A percentile compares a stretch with the other conserved stretches of the same genome.
Evolutionary conservation across 2,329 filamentous ascomycete genomes (phyloP).

Genomic region (Fonsecaea erecta): DNA sequence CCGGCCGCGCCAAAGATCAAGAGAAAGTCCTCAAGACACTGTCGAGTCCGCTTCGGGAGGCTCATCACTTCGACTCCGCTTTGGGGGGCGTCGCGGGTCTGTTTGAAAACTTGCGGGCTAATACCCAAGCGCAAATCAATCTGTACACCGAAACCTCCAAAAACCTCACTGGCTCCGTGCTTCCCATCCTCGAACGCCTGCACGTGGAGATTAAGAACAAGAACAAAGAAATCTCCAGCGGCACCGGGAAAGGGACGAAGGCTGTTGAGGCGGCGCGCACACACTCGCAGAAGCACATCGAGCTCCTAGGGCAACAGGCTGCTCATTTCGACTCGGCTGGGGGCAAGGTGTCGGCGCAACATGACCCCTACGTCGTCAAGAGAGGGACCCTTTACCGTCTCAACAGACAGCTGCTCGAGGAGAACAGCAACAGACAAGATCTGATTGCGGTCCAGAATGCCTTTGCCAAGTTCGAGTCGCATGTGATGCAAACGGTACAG

Average conservation of each 20-base stretch:
- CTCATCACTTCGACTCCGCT: slow-evolving; percentile 88
- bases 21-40: slow-evolving; percentile 88
- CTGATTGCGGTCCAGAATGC: slow-evolving; percentile 88
- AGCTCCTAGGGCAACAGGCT: slow-evolving; percentile 84
- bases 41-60: slow-evolving; percentile 81
- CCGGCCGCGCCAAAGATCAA: slow-evolving; percentile 87
- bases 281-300: slow-evolving; percentile 91
- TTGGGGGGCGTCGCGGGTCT: slow-evolving; percentile 85
- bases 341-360: slow-evolving; percentile 69
- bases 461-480: slow-evolving; percentile 84
- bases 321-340: slow-evolving; percentile 77
- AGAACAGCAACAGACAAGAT: slow-evolving; percentile 92
- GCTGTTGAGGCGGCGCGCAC: slow-evolving; percentile 87
- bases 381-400: slow-evolving; percentile 82
- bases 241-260: slow-evolving; percentile 83
- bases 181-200: slow-evolving; percentile 86
- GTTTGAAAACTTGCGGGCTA: slow-evolving; percentile 91
- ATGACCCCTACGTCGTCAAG: slow-evolving; percentile 88
- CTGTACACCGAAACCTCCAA: slow-evolving; percentile 90
- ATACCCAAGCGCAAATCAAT: slow-evolving; percentile 86
- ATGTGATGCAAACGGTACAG: slow-evolving; percentile 82
- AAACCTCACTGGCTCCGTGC: slow-evolving; percentile 80
- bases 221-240: slow-evolving; percentile 81
- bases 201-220: slow-evolving; percentile 98
- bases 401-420: slow-evolving; percentile 87